phyloP scores from a whole-genome alignment of 2,329 filamentous ascomycete genomes.

The Pyrenophora tritici-repentis region DNA sequence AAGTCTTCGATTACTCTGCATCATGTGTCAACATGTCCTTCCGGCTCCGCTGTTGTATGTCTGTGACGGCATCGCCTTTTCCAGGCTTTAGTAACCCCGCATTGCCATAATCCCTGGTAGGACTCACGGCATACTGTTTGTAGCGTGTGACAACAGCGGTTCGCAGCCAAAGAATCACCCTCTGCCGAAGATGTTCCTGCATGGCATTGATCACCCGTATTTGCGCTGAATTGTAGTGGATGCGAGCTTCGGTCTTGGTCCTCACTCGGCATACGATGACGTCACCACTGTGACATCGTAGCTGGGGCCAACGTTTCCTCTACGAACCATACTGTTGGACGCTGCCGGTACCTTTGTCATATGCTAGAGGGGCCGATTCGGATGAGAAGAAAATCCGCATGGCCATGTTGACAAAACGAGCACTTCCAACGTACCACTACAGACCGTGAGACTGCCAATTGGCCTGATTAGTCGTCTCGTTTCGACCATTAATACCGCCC shows the following conservation, averaged over 20 bases:
- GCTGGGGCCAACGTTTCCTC: background rate
- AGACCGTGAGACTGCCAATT: constrained; percentile 24
- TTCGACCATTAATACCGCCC: constrained; percentile 13
- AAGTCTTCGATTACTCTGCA: background rate
- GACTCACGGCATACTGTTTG: background rate
- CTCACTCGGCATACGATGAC: constrained; percentile 1
- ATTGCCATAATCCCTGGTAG: background rate
- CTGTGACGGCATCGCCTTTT: constrained; percentile 13
- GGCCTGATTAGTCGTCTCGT: constrained; percentile 35
- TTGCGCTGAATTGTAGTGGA: background rate
- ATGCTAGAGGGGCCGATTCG: constrained; percentile 2
- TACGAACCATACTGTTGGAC: background rate
- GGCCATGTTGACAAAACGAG: constrained; percentile 15
- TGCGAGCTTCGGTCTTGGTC: background rate
- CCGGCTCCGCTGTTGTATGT: constrained; percentile 3
- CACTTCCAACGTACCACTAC: constrained; percentile 28
- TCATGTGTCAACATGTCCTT: constrained; percentile 7
- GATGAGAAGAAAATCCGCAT: background rate
- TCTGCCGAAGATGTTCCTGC: constrained; percentile 13
- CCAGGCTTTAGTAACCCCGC: constrained; percentile 5
- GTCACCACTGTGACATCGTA: constrained; percentile 8
- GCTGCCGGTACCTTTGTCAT: background rate
- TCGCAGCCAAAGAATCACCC: background rate
- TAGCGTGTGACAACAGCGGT: constrained; percentile 2
- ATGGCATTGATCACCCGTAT: constrained; percentile 2